These are phyloP conservation scores for Ceratobasidium sp. DNA, from an alignment of 1,284 basidiomycete genomes.

Conservation along the genomic window DNA sequence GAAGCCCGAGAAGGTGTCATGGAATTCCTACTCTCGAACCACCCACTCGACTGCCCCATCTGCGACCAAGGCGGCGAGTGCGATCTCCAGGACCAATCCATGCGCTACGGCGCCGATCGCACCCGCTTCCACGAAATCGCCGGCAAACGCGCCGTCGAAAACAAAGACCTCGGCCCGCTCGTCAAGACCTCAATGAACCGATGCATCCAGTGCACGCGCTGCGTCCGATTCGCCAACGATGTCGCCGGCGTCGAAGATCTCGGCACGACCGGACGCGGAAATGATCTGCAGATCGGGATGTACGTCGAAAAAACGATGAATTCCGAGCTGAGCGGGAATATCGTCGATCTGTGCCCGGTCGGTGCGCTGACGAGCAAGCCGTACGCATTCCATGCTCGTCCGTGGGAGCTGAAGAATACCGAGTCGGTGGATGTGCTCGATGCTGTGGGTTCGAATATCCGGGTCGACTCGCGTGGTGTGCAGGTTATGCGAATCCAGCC, in stretches of 20 bases:
- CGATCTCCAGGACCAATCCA: conserved; percentile 99
- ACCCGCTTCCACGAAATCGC: conserved; percentile 98
- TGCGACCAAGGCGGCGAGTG: conserved; percentile 99
- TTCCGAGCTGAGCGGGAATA: conserved; percentile 97
- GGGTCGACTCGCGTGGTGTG: conserved; percentile 94
- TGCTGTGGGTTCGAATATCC: conserved; percentile 97
- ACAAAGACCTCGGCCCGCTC: conserved; percentile 97
- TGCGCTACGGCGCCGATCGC: conserved; percentile 98
- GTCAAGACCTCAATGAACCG: conserved; percentile 99
- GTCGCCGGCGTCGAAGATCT: conserved; percentile 98
- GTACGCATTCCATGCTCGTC: conserved; percentile 95
- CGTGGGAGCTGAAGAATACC: conserved; percentile 99
- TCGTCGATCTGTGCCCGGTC: conserved; percentile 96
- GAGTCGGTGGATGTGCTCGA: conserved; percentile 98
- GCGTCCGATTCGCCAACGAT: conserved; percentile 98
- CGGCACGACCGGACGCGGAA: conserved; percentile 96
- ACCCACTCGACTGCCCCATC: conserved; percentile 97
- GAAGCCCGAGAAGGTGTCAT: conserved; percentile 98
- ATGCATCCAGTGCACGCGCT: conserved; percentile 99
- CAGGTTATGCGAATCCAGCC: conserved; percentile 98
- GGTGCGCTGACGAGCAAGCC: conserved; percentile 98
- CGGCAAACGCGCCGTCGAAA: conserved; percentile 97
- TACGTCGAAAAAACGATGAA: conserved; percentile 98
- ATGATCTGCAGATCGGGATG: conserved; percentile 98
- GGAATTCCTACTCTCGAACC: conserved; percentile 98